Percentiles rank a stretch among this genome's conserved stretches.
phyloP scores from a whole-genome alignment of 2,329 filamentous ascomycete genomes.

The Pseudogymnoascus sp. region DNA sequence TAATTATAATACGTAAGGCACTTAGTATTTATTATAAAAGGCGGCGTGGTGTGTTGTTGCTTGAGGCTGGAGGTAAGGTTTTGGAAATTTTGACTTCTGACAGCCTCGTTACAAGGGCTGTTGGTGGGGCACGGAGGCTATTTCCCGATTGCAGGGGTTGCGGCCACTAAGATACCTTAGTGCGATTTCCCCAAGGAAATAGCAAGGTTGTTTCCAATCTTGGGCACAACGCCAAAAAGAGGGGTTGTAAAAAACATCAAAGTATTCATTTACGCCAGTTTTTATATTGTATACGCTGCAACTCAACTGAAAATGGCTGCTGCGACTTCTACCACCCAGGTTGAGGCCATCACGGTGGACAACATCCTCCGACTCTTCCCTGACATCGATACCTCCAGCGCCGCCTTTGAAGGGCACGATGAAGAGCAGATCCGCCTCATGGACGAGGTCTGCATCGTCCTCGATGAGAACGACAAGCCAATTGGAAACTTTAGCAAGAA shows the following conservation, averaged over 20 bases:
- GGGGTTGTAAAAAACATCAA: constrained; percentile 2
- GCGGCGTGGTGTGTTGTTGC: neutral
- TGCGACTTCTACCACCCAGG: constrained; percentile 35
- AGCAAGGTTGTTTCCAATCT: constrained; percentile 4
- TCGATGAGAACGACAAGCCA: constrained; percentile 83
- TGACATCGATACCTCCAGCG: constrained; percentile 61
- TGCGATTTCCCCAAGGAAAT: neutral
- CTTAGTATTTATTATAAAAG: neutral
- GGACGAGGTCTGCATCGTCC: constrained; percentile 97
- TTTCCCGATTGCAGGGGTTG: neutral
- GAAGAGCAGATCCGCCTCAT: constrained; percentile 96
- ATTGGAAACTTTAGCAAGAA: constrained; percentile 98
- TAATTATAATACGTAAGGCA: neutral
- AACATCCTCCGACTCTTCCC: constrained; percentile 84
- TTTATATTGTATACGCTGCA: neutral
- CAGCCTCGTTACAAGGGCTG: constrained; percentile 3
- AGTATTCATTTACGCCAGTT: neutral
- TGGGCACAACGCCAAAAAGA: constrained; percentile 3
- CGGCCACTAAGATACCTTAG: constrained; percentile 7
- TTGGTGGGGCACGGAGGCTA: neutral
- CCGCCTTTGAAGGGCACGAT: constrained; percentile 82
- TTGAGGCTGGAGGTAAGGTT: neutral
- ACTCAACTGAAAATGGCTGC: constrained; percentile 18
- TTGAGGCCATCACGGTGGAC: constrained; percentile 68
- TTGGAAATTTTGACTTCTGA: constrained; percentile 8